Base-by-base conservation (phyloP, 2,329 filamentous ascomycete species). In the Biscogniauxia mediterranea region DNA sequence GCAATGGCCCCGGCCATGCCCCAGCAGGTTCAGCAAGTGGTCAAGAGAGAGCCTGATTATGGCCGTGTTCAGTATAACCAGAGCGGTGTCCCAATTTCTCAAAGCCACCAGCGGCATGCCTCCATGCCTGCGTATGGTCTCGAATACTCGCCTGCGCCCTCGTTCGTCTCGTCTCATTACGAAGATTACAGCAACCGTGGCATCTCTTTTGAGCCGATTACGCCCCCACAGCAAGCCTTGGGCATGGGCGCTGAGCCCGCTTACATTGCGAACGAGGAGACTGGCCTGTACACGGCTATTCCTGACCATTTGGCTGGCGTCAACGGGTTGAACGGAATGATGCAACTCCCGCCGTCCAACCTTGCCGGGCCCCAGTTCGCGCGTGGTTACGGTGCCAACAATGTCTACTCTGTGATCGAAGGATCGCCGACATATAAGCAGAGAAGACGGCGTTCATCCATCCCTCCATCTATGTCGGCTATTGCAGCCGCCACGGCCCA, bases 401-500 rank as follows among this genome's bases (percentile, higher is more conserved):
- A 92, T 75, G 91, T 95, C 69, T 97, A 96, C 81, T 94, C 92
- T 55, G 93, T 97, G 55, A 95, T 98, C 73, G 95, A 99, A 80
- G 95, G 95, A 55, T 99, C 95, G 26, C 95, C 95, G 13, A 98
- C 95, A 46, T 99, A 99, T 81, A 99, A 99, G 85, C 95, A 98
- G 82, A 88, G 95, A 70, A 87, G 95, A 76, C 88, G 95, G 68
- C 90, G 95, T 65, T 97, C 95, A 42, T 98, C 94, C 51, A 92
- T 98, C 65, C 93, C 94, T 23, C 89, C 91, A 13, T 87, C 89
- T 68, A 86, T 93, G 75, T 83, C 85, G 61, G 85, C 85, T 52
- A 88, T 90, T 63, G 86, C 89, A 65, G 86, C 86, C 55, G 85
- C 89, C n/a, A 83, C 86, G 25, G 81, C 82, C 59, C 82, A 81